Base-by-base conservation (phyloP, 1,139 yeast genomes). In the Diutina sp. region DNA sequence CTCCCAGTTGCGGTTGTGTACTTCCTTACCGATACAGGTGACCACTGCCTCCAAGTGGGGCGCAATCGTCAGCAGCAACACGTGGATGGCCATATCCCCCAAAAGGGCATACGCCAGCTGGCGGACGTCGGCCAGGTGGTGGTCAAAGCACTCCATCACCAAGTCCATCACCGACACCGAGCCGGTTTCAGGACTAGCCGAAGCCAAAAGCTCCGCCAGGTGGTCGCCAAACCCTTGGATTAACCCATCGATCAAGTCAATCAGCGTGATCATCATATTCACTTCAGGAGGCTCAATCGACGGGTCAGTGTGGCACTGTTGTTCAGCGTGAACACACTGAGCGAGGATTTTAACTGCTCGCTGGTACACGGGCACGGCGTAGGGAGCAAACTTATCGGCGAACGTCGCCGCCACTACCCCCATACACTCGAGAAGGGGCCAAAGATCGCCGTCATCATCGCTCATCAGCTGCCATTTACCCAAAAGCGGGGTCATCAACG, bases 361-460 rank as follows among this genome's bases (percentile, higher is more conserved):
- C 63, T 82, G 80, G 67, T 89, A 93, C n/a, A 91, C 95, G 6
- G 93, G 87, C 11, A 87, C 78, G 0, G 98, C 98, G 72, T 85
- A 90, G 8, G 96, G 96, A 9, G 90, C 89, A 72, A 93, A 93
- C 35, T 80, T 71, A 60, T 87, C 90, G 29, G 96, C 93, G 59
- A 91, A 72, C 1, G 91, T 82, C 1, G 96, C 91, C 18, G 98
- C 95, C 53, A 93, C 87, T 11, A 91, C 83, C 5, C 97, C 89
- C 80, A 93, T 79, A 69, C 98, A 91, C 68, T 93, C 98, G 60
- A 93, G 73, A 60, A 93, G 75, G 11, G 97, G 96, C 93, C 97
- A 90, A 61, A 93, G 71, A 60, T 84, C 96, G 56, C 82, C 80
- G 68, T 91, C 97, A 56, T 83, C 83, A 66, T 93, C 97, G 28